These are phyloP conservation scores for Phoenix roebelenii DNA, from an alignment of 176 grass and related monocot species.

Conservation along the genomic window DNA sequence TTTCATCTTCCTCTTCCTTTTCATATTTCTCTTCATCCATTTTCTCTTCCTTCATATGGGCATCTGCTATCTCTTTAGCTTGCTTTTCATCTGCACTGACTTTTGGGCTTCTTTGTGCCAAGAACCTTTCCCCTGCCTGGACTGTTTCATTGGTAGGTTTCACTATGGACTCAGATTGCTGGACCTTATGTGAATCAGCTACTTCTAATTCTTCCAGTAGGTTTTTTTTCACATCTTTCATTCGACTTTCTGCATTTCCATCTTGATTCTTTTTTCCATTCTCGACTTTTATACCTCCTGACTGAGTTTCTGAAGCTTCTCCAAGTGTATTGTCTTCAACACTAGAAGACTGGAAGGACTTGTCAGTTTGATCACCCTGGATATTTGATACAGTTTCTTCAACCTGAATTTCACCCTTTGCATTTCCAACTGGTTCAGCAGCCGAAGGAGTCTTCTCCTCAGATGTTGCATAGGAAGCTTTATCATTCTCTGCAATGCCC, in stretches of 20 bases:
- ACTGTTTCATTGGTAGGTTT: slow-evolving; percentile 24
- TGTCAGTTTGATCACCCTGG: not conserved
- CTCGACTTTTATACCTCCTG: slow-evolving; percentile 2
- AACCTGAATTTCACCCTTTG: slow-evolving; percentile 15
- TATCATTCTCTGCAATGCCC: slow-evolving; percentile 12
- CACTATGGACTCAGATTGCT: slow-evolving; percentile 21
- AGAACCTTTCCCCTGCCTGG: slow-evolving; percentile 23
- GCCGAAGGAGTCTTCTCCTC: slow-evolving; percentile 6
- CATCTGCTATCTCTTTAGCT: slow-evolving; percentile 15
- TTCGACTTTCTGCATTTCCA: slow-evolving; percentile 12
- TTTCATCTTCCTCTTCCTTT: slow-evolving; percentile 30
- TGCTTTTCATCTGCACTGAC: not conserved
- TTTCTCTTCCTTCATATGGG: slow-evolving; percentile 23
- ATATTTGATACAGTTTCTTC: slow-evolving; percentile 5
- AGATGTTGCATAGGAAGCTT: slow-evolving; percentile 11
- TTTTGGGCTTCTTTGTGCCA: slow-evolving; percentile 5
- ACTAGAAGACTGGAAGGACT: no score
- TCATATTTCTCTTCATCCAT: slow-evolving; percentile 18
- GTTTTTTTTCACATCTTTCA: slow-evolving; percentile 20
- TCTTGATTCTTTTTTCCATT: slow-evolving; percentile 24
- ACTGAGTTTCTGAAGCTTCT: not conserved
- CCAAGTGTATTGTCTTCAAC: no score
- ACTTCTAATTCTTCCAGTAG: slow-evolving; percentile 19
- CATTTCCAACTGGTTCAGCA: slow-evolving; percentile 17
- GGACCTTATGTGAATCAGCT: slow-evolving; percentile 23